Percentiles rank a stretch among this genome's conserved stretches.
phyloP scores from a whole-genome alignment of 31 red algal species.

The Bonnemaisonia californica region DNA sequence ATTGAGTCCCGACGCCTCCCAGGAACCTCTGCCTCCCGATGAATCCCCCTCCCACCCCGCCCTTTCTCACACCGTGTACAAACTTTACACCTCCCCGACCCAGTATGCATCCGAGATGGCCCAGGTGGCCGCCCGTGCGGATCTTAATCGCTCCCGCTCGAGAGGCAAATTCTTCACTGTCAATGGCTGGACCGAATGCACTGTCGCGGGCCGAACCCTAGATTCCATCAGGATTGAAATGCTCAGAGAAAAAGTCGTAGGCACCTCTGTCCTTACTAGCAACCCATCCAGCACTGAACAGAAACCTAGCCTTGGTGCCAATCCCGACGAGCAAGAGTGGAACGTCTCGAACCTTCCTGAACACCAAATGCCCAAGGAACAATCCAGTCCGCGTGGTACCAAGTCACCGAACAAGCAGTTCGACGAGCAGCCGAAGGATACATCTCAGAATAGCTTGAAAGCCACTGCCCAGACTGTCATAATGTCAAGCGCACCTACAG shows the following conservation, averaged over 20 bases:
- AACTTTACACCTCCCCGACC: constrained; percentile 44
- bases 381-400: too few relatives aligned
- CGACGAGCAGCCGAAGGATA: too few relatives aligned
- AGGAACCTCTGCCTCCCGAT: not conserved
- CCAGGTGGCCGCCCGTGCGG: not conserved
- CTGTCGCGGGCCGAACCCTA: constrained; percentile 40
- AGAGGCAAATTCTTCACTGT: constrained; percentile 29
- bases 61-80: not conserved
- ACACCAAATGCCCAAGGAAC: not conserved
- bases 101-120: constrained; percentile 63
- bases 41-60: not conserved
- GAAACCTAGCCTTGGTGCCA: not conserved
- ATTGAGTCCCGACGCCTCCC: not conserved
- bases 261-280: not conserved
- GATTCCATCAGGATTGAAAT: constrained; percentile 43
- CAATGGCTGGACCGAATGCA: constrained; percentile 66
- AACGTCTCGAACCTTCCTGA: not conserved
- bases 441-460: too few relatives aligned
- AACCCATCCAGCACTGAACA: too few relatives aligned
- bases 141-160: constrained; percentile 1
- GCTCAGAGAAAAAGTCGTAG: constrained; percentile 35
- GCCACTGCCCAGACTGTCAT: too few relatives aligned
- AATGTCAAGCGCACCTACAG: too few relatives aligned
- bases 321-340: not conserved
- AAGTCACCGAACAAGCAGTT: too few relatives aligned